Evolutionary conservation across 2,329 filamentous ascomycete species (phyloP), one percentile per base, ranked within the genome.

Genomic region (Emergomyces pasteurianus): DNA sequence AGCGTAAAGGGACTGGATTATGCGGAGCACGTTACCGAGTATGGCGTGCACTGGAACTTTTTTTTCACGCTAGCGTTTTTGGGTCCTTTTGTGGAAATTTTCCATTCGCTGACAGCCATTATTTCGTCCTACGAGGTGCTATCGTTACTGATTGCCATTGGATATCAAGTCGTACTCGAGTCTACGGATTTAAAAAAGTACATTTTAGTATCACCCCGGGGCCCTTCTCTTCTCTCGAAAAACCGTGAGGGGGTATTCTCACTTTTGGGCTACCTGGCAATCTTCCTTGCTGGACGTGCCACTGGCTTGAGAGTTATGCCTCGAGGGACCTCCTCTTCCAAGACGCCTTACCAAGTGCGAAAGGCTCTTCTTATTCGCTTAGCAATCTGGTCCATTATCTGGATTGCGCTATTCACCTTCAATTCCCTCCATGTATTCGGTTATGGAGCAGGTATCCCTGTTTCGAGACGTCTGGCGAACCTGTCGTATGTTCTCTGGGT

Each of bases 21-120:
- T 71, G 92, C 92, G 2, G 94, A 99, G 73, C 94, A 99, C 77
- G 90, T 96, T 62, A 91, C 90, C 16, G 94, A 99, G 72, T 99
- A 99, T 71, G 94, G 94, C 50, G 90, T 99, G 10, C 94, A 99
- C 74, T 99, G 94, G 94, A 99, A 99, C 74, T 99, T 99, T 75
- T 99, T 99, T 81, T 97, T 97, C 76, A 99, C 94, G 0, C 80
- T 99, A 10, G 92, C 86, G 6, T 83, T 96, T 55, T 77, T 99
- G 28, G 90, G 92, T 0, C 92, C 92, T 0, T 95, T 95, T 68
- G 86, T 95, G 58, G 91, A 92, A 34, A 73, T 94, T 0, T 89
- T 92, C 63, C 89, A 95, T 71, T 83, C 87, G 0, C 77, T 86
- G 0, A 83, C 92, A 61, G 79, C 81, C 18, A 70, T 88, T 60